Base-by-base conservation (phyloP, 139 green algal species). In the Desmodesmus armatus region DNA sequence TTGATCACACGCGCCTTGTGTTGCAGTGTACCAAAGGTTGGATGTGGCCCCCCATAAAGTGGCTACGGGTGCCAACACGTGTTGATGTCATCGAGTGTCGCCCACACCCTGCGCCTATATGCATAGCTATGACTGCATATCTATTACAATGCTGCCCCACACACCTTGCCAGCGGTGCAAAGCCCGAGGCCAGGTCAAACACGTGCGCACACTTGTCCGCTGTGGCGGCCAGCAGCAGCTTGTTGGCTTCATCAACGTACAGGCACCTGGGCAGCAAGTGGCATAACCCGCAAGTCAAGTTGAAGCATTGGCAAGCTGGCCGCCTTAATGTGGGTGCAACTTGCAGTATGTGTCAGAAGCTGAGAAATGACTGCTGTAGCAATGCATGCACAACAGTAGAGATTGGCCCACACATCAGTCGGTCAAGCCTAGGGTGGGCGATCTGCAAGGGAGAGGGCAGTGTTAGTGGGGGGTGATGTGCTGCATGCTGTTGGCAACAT, bases 211-310 rank as follows among this genome's bases (percentile, higher is more conserved):
- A 84, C 69, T 90, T 90, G 86, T 96, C 91, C 33, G 93, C 80
- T 82, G 91, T 94, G 33, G 87, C 73, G 1, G 87, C 87, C 53
- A 95, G 85, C 77, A 96, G 66, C 84, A 93, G 82, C 39, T 85
- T 5, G 72, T 94, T 94, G 19, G 62, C 49, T 13, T 89, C 81
- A 85, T 96, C 93, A 44, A 94, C 93, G 83, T 90, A 94, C 63
- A 96, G 79, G 71, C 73, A 92, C 90, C 51, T 80, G 67, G 21
- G 66, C 49, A 53, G 5, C 25, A 69, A 19, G n/a, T n/a, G n/a
- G n/a, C n/a, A n/a, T n/a, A n/a, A 51, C 5, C 31, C 19, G 58
- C 15, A 35, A 51, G 25, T 37, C 21, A 66, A n/a, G 43, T 27
- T 62, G 6, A 63, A 44, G 72, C 60, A 69, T 69, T 27, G 21